Evolutionary conservation across 805 yeast genomes (phyloP).

Genomic region (Zygosaccharomyces gambellarensis): DNA sequence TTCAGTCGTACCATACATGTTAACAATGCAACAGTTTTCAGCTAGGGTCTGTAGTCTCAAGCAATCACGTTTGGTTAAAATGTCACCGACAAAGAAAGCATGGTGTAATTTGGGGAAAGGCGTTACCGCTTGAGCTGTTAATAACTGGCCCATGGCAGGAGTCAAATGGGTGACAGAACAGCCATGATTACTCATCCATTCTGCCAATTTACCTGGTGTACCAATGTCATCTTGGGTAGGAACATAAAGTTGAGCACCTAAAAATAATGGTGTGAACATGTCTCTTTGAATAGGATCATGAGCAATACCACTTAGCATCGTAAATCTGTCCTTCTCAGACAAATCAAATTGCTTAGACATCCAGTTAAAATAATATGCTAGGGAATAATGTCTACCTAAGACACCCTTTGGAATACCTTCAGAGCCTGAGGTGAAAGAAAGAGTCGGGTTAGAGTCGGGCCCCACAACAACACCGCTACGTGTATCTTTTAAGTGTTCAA

Average conservation of each 20-base stretch:
- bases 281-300: slow-evolving; percentile 99
- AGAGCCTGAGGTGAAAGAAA: slow-evolving; percentile 94
- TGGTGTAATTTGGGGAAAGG: slow-evolving; percentile 83
- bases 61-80: slow-evolving; percentile 95
- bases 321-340: slow-evolving; percentile 76
- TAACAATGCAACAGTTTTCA: slow-evolving; percentile 80
- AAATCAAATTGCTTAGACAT: slow-evolving; percentile 84
- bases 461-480: slow-evolving; percentile 91
- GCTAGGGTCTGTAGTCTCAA: slow-evolving; percentile 88
- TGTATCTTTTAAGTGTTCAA: slow-evolving; percentile 43
- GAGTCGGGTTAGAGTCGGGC: slow-evolving; percentile 95
- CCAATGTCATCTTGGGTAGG: slow-evolving; percentile 98
- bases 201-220: slow-evolving; percentile 95
- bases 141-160: slow-evolving; percentile 98
- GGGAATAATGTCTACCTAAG: slow-evolving; percentile 91
- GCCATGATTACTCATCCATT: slow-evolving; percentile 89
- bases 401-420: slow-evolving; percentile 99
- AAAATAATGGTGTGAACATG: slow-evolving; percentile 94
- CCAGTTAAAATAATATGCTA: slow-evolving; percentile 98
- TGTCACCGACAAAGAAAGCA: slow-evolving; percentile 98
- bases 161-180: slow-evolving; percentile 97
- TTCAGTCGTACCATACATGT: slow-evolving; percentile 99
- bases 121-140: slow-evolving; percentile 91
- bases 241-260: slow-evolving; percentile 88
- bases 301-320: slow-evolving; percentile 98